A percentile compares a stretch with the other conserved stretches of the same genome.
phyloP scores from a whole-genome alignment of 2,329 filamentous ascomycete genomes.

The Paecilomyces formosus region DNA sequence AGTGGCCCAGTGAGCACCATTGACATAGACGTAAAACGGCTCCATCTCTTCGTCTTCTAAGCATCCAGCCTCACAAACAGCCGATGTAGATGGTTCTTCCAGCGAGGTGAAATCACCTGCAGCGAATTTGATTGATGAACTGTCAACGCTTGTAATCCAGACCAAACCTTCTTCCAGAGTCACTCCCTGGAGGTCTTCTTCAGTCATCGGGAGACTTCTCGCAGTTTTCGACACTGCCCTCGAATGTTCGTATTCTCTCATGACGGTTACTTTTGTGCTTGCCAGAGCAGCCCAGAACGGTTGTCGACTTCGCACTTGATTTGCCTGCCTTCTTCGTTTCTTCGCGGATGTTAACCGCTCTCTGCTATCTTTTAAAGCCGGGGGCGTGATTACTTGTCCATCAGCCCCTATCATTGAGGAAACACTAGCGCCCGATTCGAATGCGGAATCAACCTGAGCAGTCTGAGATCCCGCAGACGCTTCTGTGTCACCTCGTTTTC shows the following conservation, averaged over 20 bases:
- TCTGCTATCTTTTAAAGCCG: slow-evolving; percentile 46
- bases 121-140: slow-evolving; percentile 41
- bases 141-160: slow-evolving; percentile 41
- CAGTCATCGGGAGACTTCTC: slow-evolving; percentile 31
- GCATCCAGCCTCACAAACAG: slow-evolving; percentile 19
- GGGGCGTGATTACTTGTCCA: slow-evolving; percentile 44
- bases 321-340: slow-evolving; percentile 84
- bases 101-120: slow-evolving; percentile 31
- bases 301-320: slow-evolving; percentile 81
- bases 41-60: slow-evolving; percentile 34
- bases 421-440: slow-evolving; percentile 36
- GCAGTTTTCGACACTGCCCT: slow-evolving; percentile 36
- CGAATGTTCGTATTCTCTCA: slow-evolving; percentile 83
- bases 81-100: slow-evolving; percentile 24
- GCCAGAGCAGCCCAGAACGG: slow-evolving; percentile 91
- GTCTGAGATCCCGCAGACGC: slow-evolving; percentile 36
- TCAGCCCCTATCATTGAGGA: slow-evolving; percentile 34
- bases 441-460: slow-evolving; percentile 34
- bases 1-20: slow-evolving; percentile 59
- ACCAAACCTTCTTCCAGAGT: slow-evolving; percentile 36
- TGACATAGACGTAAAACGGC: slow-evolving; percentile 59
- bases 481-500: slow-evolving; percentile 39
- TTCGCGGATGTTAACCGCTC: slow-evolving; percentile 59
- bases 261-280: slow-evolving; percentile 92
- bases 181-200: slow-evolving; percentile 35